phyloP scores from a whole-genome alignment of 805 yeast genomes.

The Kodamaea jinghongensis region DNA sequence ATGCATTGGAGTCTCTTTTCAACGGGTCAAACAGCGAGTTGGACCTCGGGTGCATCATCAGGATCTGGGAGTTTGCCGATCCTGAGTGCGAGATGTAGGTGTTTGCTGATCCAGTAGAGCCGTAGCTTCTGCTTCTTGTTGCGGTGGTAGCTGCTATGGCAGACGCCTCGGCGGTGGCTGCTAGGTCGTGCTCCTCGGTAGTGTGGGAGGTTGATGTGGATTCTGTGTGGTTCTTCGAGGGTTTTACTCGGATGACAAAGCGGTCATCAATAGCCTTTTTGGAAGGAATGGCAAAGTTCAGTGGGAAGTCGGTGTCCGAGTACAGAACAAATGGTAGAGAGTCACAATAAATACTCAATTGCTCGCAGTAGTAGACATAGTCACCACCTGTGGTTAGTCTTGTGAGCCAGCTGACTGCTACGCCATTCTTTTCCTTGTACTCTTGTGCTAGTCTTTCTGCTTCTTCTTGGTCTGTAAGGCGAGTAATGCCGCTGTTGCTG shows the following conservation, averaged over 20 bases:
- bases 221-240: not conserved
- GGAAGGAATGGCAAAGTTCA: conserved; percentile 27
- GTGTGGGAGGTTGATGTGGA: not conserved
- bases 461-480: conserved; percentile 13
- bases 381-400: conserved; percentile 54
- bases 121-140: not conserved
- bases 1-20: conserved; percentile 39
- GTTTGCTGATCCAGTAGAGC: not conserved
- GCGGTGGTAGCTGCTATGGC: not conserved
- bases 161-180: conserved; percentile 1
- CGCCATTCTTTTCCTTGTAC: conserved; percentile 18
- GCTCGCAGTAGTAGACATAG: conserved; percentile 57
- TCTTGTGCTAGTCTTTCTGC: conserved; percentile 29
- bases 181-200: not conserved
- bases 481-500: conserved; percentile 7
- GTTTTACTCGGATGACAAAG: not conserved
- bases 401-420: conserved; percentile 55
- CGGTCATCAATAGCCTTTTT: conserved; percentile 15
- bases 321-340: conserved; percentile 50
- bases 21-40: conserved; percentile 25
- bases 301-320: conserved; percentile 18
- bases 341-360: conserved; percentile 56
- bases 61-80: not conserved
- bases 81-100: not conserved
- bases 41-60: conserved; percentile 7